Evolutionary conservation across 176 grass and related monocot species (phyloP).

Genomic region (Triticum aestivum): IWGSC_CS_RefSeq_v2.1 NC_057804.1:654172671-654173170

Average conservation of each 20-base stretch:
- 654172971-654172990: constrained; percentile 50
- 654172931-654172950: neutral
- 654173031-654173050: constrained; percentile 31
- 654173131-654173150: neutral
- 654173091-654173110: constrained; percentile 46
- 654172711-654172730: no score
- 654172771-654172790: neutral
- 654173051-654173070: constrained; percentile 40
- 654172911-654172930: constrained; percentile 7
- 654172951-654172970: constrained; percentile 17
- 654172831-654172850: neutral
- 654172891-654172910: neutral
- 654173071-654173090: neutral
- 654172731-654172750: no score
- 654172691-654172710: no score
- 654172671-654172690: neutral
- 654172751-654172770: no score
- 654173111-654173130: constrained; percentile 44
- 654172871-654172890: neutral
- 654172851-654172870: neutral
- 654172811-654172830: neutral
- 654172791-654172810: neutral
- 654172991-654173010: constrained; percentile 55
- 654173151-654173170: no score
- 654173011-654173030: constrained; percentile 36